Percentiles rank a stretch among this genome's conserved stretches.
These are phyloP conservation scores for Fomitopsis betulina DNA, from an alignment of 1,284 basidiomycete species.

Conservation along the genomic window DNA sequence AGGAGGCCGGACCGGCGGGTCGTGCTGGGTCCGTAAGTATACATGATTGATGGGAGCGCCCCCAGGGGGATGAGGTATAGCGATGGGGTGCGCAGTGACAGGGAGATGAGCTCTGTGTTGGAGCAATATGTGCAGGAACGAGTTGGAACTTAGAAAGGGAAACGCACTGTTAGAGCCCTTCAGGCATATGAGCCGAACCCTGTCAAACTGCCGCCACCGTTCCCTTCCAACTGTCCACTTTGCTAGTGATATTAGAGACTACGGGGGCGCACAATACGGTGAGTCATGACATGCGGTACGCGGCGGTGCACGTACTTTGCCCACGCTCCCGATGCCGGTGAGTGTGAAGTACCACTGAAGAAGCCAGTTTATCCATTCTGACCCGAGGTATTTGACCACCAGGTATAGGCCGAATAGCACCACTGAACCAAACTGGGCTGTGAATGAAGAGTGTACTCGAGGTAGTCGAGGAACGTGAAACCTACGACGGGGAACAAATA, in stretches of 20 bases:
- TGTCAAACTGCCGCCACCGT: constrained; percentile 52
- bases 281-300: neutral
- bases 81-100: constrained; percentile 61
- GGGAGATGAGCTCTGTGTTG: constrained; percentile 34
- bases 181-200: constrained; percentile 37
- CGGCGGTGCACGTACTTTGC: constrained; percentile 46
- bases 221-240: constrained; percentile 41
- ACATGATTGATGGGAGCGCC: constrained; percentile 63
- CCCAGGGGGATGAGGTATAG: constrained; percentile 63
- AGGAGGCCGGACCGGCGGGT: constrained; percentile 65
- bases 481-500: constrained; percentile 74
- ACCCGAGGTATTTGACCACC: constrained; percentile 74
- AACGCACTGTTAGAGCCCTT: constrained; percentile 42
- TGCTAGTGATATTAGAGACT: constrained; percentile 49
- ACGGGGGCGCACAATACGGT: constrained; percentile 4
- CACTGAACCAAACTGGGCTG: constrained; percentile 55
- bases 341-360: constrained; percentile 76
- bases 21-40: constrained; percentile 44
- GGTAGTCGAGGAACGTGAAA: constrained; percentile 3
- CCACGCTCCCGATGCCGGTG: constrained; percentile 61
- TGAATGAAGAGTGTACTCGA: neutral
- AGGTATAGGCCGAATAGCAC: constrained; percentile 66
- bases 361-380: constrained; percentile 78
- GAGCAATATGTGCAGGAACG: constrained; percentile 27
- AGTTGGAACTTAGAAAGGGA: neutral